phyloP scores from a whole-genome alignment of 495 filamentous ascomycete genomes.

The Lepidopterella palustris region DNA sequence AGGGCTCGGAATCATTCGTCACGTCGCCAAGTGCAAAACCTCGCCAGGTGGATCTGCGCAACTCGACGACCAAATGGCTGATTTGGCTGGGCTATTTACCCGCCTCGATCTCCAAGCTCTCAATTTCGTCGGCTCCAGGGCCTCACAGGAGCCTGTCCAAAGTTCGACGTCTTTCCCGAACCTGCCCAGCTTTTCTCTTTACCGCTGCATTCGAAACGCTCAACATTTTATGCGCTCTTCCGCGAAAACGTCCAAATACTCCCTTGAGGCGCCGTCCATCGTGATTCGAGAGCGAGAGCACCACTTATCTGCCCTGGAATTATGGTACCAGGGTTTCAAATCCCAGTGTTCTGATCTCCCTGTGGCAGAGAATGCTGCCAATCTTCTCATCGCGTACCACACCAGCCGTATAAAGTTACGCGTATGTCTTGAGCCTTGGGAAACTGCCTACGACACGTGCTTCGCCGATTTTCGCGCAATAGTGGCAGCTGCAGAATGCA shows the following conservation, averaged over 20 bases:
- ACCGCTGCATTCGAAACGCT: not conserved
- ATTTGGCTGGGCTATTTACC: not conserved
- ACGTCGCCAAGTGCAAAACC: not conserved
- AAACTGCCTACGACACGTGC: not conserved
- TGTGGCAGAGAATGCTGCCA: not conserved
- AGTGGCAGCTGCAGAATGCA: not conserved
- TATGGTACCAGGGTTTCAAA: not conserved
- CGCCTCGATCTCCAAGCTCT: not conserved
- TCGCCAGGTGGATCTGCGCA: not conserved
- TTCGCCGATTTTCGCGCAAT: not conserved
- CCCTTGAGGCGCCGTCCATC: not conserved
- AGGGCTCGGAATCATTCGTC: not conserved
- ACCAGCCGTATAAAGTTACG: not conserved
- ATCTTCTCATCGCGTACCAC: not conserved
- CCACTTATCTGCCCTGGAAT: not conserved
- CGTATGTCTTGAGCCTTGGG: not conserved
- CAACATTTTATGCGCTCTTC: not conserved
- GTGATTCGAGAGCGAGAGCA: not conserved
- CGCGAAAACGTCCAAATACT: not conserved
- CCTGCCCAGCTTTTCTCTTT: not conserved
- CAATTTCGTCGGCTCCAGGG: not conserved
- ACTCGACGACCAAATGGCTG: not conserved
- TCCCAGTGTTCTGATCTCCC: not conserved
- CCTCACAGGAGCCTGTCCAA: not conserved
- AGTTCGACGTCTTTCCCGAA: not conserved